Evolutionary conservation across 1,139 yeast species (phyloP).

Genomic region (Blastobotrys proliferans): DNA sequence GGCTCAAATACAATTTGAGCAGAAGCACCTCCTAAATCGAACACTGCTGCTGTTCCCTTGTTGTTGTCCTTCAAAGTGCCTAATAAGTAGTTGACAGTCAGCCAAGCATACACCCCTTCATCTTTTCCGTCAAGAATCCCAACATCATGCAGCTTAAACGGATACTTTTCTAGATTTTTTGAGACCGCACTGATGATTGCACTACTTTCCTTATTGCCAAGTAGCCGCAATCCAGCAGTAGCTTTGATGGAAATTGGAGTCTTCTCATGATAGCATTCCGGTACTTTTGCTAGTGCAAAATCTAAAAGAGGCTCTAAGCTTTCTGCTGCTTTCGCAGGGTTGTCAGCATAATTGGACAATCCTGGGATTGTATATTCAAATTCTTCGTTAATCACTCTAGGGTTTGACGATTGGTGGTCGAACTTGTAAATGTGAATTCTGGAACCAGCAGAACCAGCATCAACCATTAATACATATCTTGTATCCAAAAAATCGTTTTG

Average conservation of each 20-base stretch:
- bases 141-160: slow-evolving; percentile 74
- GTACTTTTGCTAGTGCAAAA: slow-evolving; percentile 67
- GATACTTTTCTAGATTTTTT: slow-evolving; percentile 61
- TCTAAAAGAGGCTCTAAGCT: slow-evolving; percentile 76
- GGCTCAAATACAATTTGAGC: slow-evolving; percentile 98
- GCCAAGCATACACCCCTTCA: slow-evolving; percentile 96
- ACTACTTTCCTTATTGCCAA: slow-evolving; percentile 72
- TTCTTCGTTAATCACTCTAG: slow-evolving; percentile 65
- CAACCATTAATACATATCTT: slow-evolving; percentile 73
- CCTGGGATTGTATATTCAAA: slow-evolving; percentile 88
- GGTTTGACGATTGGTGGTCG: slow-evolving; percentile 55
- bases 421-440: slow-evolving; percentile 85
- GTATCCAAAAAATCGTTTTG: slow-evolving; percentile 1
- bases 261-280: slow-evolving; percentile 60
- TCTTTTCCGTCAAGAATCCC: slow-evolving; percentile 91
- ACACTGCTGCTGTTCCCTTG: slow-evolving; percentile 79
- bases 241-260: slow-evolving; percentile 94
- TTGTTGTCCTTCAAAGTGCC: slow-evolving; percentile 54
- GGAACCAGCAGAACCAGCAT: slow-evolving; percentile 96
- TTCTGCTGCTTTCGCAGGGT: slow-evolving; percentile 71
- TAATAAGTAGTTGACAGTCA: slow-evolving; percentile 79
- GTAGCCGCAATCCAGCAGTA: slow-evolving; percentile 83
- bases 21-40: slow-evolving; percentile 94
- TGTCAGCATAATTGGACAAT: slow-evolving; percentile 69
- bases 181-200: slow-evolving; percentile 70